Base-by-base conservation (phyloP, 345 rosid species). In the Erodium maritimum region DNA sequence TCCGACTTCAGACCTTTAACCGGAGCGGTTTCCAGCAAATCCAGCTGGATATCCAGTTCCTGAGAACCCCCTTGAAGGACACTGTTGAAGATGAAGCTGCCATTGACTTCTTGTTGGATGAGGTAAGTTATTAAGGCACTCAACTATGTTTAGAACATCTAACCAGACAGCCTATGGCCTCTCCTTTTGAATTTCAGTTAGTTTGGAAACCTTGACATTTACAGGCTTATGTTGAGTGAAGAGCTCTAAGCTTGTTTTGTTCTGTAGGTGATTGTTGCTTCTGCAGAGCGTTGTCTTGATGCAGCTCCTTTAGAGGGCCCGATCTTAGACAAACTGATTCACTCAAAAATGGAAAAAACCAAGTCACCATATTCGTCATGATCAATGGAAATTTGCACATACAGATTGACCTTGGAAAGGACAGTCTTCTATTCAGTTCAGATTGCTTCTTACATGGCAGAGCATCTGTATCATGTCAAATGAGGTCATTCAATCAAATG, bases 21-120 rank as follows among this genome's bases (percentile, higher is more conserved):
- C 73, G 97, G 52, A 87, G 97, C 62, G 99, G 99, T 61, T 90
- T 93, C 75, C 99, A 93, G 75, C 99, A 93, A 72, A 93, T 90
- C 72, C 99, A 89, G 74, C 63, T 93, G 71, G 99, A 93, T 73
- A 77, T 93, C 74, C 99, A 87, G 69, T 93, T 85, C 76, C 71
- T 93, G 50, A 80, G 95, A 79, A 68, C 66, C 60, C 87, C 94
- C 19, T 58, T 87, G 19, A 87, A 76, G 67, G 96, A 90, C 62
- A 61, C 67, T 24, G 85, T 75, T 18, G 95, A 90, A 65, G 96
- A 85, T 67, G 96, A 89, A 79, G 97, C 91, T 55, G 89, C 88
- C 4, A 33, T 90, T 18, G 96, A 93, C 80, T 85, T 93, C 73
- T 81, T 93, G 65, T 91, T 93, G 1, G 99, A 93, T 52, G 99